Base-by-base conservation (phyloP, 1,284 basidiomycete species). In the Lignosus rhinocerotis region DNA sequence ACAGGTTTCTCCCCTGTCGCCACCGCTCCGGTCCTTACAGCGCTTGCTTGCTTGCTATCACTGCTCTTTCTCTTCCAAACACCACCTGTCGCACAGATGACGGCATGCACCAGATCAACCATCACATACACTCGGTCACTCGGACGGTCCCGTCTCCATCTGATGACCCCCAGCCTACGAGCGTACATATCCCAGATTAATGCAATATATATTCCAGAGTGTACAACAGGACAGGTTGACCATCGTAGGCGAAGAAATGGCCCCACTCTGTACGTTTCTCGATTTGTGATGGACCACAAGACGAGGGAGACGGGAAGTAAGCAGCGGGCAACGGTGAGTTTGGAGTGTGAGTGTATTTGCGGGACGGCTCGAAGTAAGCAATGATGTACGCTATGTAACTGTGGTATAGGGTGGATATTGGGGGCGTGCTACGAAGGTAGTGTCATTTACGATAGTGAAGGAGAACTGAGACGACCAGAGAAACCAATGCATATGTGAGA, bases 221-320 rank as follows among this genome's bases (percentile, higher is more conserved):
- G 72, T 77, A 77, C 76, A 75, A 77, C 74, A 76, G 67, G 69
- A 69, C 69, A 25, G 25, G 25, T 25, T 25, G 72, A 69, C 72
- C 36, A n/a, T n/a, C 5, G 36, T 11, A 5, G 36, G 34, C 14
- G 14, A 6, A 39, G 14, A 39, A n/a, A 12, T 39, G 14, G n/a
- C 36, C 7, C 36, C 14, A n/a, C 36, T 39, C 36, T 5, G 14
- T 39, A 3, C 36, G 11, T 14, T 39, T n/a, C 36, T n/a, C 36
- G 36, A 39, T n/a, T n/a, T n/a, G n/a, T n/a, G n/a, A n/a, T n/a
- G n/a, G n/a, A n/a, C n/a, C n/a, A n/a, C n/a, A n/a, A n/a, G n/a
- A n/a, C n/a, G n/a, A 39, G 12, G 36, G 5, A 39, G 8, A 8
- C 6, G 36, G 11, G 3, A 14, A 6, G 5, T 6, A n/a, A 39